Evolutionary conservation across 805 yeast genomes (phyloP).

Genomic region (Wickerhamomyces xylosicus): DNA sequence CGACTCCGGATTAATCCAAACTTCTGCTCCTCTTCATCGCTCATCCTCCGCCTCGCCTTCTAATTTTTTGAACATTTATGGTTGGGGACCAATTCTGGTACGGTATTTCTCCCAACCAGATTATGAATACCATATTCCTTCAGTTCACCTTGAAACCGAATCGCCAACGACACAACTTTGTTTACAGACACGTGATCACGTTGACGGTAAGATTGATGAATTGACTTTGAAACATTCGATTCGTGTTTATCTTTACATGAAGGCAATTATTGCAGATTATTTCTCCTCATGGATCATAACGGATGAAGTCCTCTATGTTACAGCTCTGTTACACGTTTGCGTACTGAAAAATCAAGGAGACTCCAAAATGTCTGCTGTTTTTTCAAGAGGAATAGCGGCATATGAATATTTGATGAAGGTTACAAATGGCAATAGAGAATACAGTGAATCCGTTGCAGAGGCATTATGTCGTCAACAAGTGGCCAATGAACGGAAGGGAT

Average conservation of each 20-base stretch:
- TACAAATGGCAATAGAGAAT: background rate
- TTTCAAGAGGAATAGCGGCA: slow-evolving; percentile 1
- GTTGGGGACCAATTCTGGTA: too few relatives aligned
- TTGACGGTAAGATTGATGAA: too few relatives aligned
- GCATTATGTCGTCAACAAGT: slow-evolving; percentile 2
- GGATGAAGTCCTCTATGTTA: slow-evolving; percentile 2
- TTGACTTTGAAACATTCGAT: slow-evolving; percentile 5
- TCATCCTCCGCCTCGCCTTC: too few relatives aligned
- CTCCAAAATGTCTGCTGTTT: slow-evolving; percentile 2
- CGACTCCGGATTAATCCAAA: too few relatives aligned
- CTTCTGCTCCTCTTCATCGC: too few relatives aligned
- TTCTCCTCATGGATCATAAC: background rate
- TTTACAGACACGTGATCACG: too few relatives aligned
- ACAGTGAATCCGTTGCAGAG: slow-evolving; percentile 2
- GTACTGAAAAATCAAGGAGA: slow-evolving; percentile 1
- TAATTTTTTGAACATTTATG: too few relatives aligned
- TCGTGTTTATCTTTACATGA: slow-evolving; percentile 1
- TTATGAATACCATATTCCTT: too few relatives aligned
- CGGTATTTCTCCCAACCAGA: too few relatives aligned
- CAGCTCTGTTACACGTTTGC: slow-evolving; percentile 1
- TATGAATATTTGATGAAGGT: background rate
- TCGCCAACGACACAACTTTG: too few relatives aligned
- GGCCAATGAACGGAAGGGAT: background rate
- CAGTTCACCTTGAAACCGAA: too few relatives aligned
- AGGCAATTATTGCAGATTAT: slow-evolving; percentile 3